Evolutionary conservation across 2,329 filamentous ascomycete species (phyloP).

Genomic region (Pyricularia sp.): DNA sequence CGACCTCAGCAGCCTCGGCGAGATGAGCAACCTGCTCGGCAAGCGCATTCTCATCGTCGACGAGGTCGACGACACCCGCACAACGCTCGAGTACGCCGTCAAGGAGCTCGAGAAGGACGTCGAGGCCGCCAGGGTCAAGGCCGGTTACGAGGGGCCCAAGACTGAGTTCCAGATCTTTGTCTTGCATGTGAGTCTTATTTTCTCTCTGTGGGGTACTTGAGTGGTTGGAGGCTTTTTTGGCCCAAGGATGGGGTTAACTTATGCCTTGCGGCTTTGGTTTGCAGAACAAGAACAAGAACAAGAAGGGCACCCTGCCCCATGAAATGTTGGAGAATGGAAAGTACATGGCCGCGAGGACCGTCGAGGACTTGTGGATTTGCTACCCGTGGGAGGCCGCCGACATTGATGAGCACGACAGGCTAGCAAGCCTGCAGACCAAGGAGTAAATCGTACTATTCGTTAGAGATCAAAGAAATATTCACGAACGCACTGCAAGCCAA

Average conservation of each 20-base stretch:
- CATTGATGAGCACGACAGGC: slow-evolving; percentile 81
- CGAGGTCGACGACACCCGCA: slow-evolving; percentile 92
- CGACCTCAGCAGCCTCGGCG: slow-evolving; percentile 70
- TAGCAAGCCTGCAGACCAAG: slow-evolving; percentile 40
- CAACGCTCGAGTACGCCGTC: slow-evolving; percentile 89
- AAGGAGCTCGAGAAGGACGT: slow-evolving; percentile 94
- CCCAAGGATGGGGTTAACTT: slow-evolving; percentile 4
- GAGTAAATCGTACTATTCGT: neutral
- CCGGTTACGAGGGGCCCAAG: slow-evolving; percentile 42
- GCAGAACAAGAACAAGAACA: slow-evolving; percentile 92
- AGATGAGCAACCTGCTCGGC: slow-evolving; percentile 82
- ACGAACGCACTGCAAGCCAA: neutral
- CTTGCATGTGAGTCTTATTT: slow-evolving; percentile 59
- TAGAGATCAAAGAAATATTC: neutral
- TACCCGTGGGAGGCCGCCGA: slow-evolving; percentile 97
- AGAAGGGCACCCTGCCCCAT: slow-evolving; percentile 78
- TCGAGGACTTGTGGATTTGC: slow-evolving; percentile 95
- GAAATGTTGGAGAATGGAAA: slow-evolving; percentile 64
- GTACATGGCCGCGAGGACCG: slow-evolving; percentile 81
- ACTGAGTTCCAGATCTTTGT: slow-evolving; percentile 94
- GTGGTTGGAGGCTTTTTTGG: neutral
- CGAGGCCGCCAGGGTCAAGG: slow-evolving; percentile 53
- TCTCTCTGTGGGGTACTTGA: neutral
- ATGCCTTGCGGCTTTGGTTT: slow-evolving; percentile 2
- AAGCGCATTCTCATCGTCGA: slow-evolving; percentile 90